Evolutionary conservation across 306 rosid genomes (phyloP).

Genomic region (Cicer chorassanicum): DNA sequence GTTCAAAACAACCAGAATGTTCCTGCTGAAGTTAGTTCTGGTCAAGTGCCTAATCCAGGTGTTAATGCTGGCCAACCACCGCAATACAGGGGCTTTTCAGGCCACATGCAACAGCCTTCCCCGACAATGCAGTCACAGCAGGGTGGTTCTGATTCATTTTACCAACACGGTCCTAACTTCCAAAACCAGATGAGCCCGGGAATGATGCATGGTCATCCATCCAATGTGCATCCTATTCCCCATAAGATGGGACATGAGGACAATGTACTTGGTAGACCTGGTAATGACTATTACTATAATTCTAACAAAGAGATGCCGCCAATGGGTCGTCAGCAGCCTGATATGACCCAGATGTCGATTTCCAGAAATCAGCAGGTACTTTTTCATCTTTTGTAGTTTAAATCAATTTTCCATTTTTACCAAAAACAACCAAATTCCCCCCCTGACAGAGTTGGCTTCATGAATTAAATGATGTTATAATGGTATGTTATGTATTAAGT

Average conservation of each 20-base stretch:
- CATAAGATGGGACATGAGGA: constrained; percentile 66
- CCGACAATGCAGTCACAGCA: constrained; percentile 67
- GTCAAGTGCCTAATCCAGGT: constrained; percentile 63
- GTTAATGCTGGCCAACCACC: constrained; percentile 67
- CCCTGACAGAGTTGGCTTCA: not conserved
- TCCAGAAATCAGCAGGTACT: constrained; percentile 78
- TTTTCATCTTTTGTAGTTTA: not conserved
- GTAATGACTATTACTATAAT: constrained; percentile 69
- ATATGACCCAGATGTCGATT: constrained; percentile 71
- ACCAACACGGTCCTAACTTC: constrained; percentile 69
- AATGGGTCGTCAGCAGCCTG: constrained; percentile 69
- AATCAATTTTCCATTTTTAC: not conserved
- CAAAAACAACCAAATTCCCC: not conserved
- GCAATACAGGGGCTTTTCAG: constrained; percentile 62
- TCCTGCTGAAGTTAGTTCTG: constrained; percentile 58
- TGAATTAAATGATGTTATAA: not conserved
- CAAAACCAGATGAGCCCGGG: constrained; percentile 74
- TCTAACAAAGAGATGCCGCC: constrained; percentile 65
- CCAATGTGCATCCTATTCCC: constrained; percentile 62
- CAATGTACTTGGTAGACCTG: constrained; percentile 62
- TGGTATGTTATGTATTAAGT: not conserved
- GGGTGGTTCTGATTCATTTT: constrained; percentile 63
- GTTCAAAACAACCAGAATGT: constrained; percentile 59
- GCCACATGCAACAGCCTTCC: constrained; percentile 62
- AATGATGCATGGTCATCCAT: constrained; percentile 67